A percentile compares a stretch with the other conserved stretches of the same genome.
phyloP scores from a whole-genome alignment of 75 land plant species.

The Sequoia sempervirens region DNA sequence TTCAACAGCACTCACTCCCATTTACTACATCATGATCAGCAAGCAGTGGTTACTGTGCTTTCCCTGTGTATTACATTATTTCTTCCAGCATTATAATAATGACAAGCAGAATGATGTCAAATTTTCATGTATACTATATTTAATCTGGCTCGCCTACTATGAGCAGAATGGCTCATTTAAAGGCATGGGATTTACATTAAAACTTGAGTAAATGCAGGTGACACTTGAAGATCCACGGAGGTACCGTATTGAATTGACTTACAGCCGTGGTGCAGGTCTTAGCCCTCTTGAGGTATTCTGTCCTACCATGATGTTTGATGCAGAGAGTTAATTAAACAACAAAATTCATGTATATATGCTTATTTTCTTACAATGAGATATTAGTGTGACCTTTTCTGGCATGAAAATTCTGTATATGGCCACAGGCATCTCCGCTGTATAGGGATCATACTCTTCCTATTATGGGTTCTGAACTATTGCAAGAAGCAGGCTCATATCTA shows the following conservation, averaged over 20 bases:
- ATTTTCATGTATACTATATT: not conserved
- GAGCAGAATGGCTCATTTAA: not conserved
- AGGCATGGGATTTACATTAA: not conserved
- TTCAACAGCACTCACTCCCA: not conserved
- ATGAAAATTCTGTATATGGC: conserved; percentile 4
- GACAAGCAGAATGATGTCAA: not conserved
- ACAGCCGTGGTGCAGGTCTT: conserved; percentile 93
- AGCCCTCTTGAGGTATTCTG: conserved; percentile 80
- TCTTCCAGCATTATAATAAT: not conserved
- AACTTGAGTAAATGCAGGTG: conserved; percentile 47
- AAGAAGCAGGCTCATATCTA: conserved; percentile 75
- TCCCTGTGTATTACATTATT: not conserved
- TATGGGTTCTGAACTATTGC: conserved; percentile 85
- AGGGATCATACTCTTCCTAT: conserved; percentile 93
- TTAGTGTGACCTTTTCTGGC: not conserved
- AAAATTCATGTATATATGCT: not conserved
- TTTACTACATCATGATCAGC: not conserved
- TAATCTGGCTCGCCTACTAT: not conserved
- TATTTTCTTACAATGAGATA: not conserved
- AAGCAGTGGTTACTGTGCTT: not conserved
- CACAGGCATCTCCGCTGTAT: conserved; percentile 52
- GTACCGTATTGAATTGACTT: conserved; percentile 90
- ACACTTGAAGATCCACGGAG: conserved; percentile 75
- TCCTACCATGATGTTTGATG: conserved; percentile 4
- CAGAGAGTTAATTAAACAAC: not conserved